Evolutionary conservation across 257 asterid genomes (phyloP).

Genomic region (Misopates orontium): DNA sequence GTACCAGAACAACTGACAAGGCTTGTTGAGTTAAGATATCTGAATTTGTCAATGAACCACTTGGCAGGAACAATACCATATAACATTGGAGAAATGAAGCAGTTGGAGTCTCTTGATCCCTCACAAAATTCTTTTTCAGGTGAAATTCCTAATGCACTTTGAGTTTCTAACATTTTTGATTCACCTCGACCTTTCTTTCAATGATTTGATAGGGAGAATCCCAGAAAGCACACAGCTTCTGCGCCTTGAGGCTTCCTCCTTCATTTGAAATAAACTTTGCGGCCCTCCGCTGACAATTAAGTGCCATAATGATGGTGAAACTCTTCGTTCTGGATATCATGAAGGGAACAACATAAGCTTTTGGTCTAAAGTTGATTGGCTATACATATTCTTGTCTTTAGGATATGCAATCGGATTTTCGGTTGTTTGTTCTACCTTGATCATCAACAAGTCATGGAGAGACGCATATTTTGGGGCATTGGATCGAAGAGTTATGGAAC

Average conservation of each 20-base stretch:
- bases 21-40: slow-evolving; percentile 20
- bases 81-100: background rate
- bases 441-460: slow-evolving; percentile 21
- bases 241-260: background rate
- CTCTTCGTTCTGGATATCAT: background rate
- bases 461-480: background rate
- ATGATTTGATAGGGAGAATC: slow-evolving; percentile 21
- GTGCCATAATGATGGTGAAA: background rate
- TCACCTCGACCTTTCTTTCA: slow-evolving; percentile 8
- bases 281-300: slow-evolving; percentile 12
- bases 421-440: background rate
- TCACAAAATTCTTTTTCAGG: slow-evolving; percentile 25
- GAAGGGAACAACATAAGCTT: background rate
- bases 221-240: slow-evolving; percentile 8
- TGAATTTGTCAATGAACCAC: slow-evolving; percentile 26
- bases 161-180: background rate
- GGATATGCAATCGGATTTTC: slow-evolving; percentile 23
- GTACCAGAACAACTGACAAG: slow-evolving; percentile 26
- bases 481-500: background rate
- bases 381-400: slow-evolving; percentile 10
- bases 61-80: slow-evolving; percentile 25
- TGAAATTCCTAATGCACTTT: slow-evolving; percentile 23
- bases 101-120: slow-evolving; percentile 19
- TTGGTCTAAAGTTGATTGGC: slow-evolving; percentile 3
- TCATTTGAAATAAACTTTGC: slow-evolving; percentile 15